Percentiles rank a stretch among this genome's conserved stretches.
phyloP scores from a whole-genome alignment of 768 basidiomycete genomes.

The Amyloporia xantha region DNA sequence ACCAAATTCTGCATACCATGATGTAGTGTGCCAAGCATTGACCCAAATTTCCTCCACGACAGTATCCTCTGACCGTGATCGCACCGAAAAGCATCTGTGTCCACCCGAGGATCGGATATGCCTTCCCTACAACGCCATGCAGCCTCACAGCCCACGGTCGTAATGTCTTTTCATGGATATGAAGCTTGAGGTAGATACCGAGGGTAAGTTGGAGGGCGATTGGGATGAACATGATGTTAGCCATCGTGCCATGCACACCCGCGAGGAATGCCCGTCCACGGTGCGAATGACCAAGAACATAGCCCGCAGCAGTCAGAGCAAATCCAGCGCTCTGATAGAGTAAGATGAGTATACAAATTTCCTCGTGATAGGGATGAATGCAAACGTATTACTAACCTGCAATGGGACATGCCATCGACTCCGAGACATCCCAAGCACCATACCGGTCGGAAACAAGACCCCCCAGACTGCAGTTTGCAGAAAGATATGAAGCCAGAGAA shows the following conservation, averaged over 20 bases:
- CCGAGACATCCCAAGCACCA: slow-evolving; percentile 68
- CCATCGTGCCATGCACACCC: slow-evolving; percentile 68
- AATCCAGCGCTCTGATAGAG: slow-evolving; percentile 54
- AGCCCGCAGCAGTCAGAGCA: slow-evolving; percentile 63
- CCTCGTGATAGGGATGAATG: background rate
- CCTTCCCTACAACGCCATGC: slow-evolving; percentile 79
- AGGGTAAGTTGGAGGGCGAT: slow-evolving; percentile 59
- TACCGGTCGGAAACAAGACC: slow-evolving; percentile 77
- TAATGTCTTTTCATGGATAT: slow-evolving; percentile 72
- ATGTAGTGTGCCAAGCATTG: slow-evolving; percentile 90
- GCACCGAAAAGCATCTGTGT: slow-evolving; percentile 84
- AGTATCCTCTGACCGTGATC: slow-evolving; percentile 68
- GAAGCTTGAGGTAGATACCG: slow-evolving; percentile 89
- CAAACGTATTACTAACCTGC: slow-evolving; percentile 42
- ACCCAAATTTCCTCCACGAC: slow-evolving; percentile 66
- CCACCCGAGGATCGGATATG: slow-evolving; percentile 85
- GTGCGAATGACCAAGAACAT: slow-evolving; percentile 83
- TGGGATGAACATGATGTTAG: slow-evolving; percentile 57
- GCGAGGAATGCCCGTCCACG: slow-evolving; percentile 68
- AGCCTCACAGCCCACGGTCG: slow-evolving; percentile 63
- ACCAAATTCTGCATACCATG: slow-evolving; percentile 54
- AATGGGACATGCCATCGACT: slow-evolving; percentile 90
- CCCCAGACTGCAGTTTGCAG: slow-evolving; percentile 82
- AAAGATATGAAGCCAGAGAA: slow-evolving; percentile 78
- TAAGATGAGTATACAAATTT: background rate